These are phyloP conservation scores for Colletotrichum filicis DNA, from an alignment of 2,329 filamentous ascomycete genomes.

Conservation along the genomic window DNA sequence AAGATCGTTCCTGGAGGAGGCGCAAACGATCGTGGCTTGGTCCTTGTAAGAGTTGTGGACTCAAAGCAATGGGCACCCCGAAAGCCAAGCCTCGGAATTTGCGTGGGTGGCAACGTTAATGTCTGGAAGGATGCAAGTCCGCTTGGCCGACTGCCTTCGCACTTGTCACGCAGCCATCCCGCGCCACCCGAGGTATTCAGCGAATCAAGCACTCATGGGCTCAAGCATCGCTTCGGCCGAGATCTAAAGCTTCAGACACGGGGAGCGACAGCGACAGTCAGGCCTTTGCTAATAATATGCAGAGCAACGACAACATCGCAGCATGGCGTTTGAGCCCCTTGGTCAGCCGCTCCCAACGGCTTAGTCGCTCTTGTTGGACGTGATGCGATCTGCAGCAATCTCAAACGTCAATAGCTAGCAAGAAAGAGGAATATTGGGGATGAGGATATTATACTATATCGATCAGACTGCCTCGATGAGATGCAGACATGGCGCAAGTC, in stretches of 20 bases:
- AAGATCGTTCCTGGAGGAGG: background rate
- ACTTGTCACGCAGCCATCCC: background rate
- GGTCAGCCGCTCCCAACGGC: background rate
- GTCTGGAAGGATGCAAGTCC: background rate
- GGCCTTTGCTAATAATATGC: background rate
- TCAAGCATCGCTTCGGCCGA: slow-evolving; percentile 9
- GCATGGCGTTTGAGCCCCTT: background rate
- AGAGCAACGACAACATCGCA: background rate
- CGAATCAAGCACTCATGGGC: slow-evolving; percentile 1
- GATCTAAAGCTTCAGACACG: background rate
- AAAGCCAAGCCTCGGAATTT: background rate
- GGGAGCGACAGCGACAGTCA: background rate
- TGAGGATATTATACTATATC: background rate
- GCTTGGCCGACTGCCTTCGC: background rate
- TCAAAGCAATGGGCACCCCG: background rate
- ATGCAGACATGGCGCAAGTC: background rate
- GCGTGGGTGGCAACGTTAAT: background rate
- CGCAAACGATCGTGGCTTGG: slow-evolving; percentile 19
- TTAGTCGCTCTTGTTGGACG: background rate
- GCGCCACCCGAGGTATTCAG: slow-evolving; percentile 5
- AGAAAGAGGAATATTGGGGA: background rate
- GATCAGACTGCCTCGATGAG: background rate
- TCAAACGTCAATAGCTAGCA: background rate
- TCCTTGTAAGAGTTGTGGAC: background rate
- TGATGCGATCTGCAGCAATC: background rate